These are phyloP conservation scores for Acanthamoeba sp. DNA, from an alignment of 208 protist species.

Conservation along the genomic window DNA sequence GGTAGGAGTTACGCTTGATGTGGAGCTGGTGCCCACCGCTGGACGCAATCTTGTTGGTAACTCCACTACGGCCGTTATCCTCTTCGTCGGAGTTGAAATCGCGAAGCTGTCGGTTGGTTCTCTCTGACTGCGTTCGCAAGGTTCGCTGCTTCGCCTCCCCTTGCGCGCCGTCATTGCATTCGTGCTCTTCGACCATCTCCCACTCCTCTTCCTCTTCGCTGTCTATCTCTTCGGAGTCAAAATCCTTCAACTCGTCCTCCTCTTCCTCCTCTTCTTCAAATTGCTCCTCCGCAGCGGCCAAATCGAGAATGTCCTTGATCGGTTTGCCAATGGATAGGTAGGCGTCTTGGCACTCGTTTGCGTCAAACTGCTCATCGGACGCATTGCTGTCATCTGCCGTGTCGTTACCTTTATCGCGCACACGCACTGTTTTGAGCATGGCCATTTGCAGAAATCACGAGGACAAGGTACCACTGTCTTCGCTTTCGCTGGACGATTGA, in stretches of 20 bases:
- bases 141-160: neutral
- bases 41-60: neutral
- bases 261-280: neutral
- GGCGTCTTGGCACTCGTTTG: neutral
- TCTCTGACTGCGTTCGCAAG: neutral
- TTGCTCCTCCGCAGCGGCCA: neutral
- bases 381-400: neutral
- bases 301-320: neutral
- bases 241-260: constrained; percentile 13
- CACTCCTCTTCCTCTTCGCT: constrained; percentile 22
- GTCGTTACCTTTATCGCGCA: neutral
- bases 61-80: neutral
- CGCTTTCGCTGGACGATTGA: neutral
- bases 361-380: neutral
- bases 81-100: neutral
- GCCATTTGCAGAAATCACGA: neutral
- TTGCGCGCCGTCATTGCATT: neutral
- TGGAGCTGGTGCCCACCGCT: neutral
- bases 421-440: neutral
- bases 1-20: neutral
- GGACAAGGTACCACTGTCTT: neutral
- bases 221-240: neutral
- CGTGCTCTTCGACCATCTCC: neutral
- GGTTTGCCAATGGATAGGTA: constrained; percentile 3
- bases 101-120: neutral